phyloP scores from a whole-genome alignment of 108 stramenopile species.

The Cyclotella atomus region DNA sequence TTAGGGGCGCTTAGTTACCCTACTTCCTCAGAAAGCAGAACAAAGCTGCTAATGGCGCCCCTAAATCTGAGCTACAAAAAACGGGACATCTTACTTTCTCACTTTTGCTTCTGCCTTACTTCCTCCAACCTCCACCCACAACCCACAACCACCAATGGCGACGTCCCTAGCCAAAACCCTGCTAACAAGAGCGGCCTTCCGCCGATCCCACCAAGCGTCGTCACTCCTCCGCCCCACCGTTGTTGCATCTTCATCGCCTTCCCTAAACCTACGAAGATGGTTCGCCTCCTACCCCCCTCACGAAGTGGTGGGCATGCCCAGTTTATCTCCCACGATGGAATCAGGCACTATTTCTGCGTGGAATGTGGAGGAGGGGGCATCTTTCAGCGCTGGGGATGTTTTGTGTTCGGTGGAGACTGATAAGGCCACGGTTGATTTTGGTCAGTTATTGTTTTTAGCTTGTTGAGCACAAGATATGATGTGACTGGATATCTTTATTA shows the following conservation, averaged over 20 bases:
- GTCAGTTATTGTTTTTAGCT: constrained; percentile 10
- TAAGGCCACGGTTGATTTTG: constrained; percentile 97
- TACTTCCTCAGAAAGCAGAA: too few relatives aligned
- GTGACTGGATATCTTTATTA: background rate
- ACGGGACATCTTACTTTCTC: too few relatives aligned
- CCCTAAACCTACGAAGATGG: constrained; percentile 30
- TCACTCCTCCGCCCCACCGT: background rate
- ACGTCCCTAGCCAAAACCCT: constrained; percentile 22
- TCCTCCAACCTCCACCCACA: background rate
- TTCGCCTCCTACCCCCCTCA: constrained; percentile 83
- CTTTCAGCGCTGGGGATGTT: constrained; percentile 89
- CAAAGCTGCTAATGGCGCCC: too few relatives aligned
- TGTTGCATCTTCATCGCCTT: background rate
- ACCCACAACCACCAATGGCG: constrained; percentile 12
- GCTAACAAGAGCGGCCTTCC: constrained; percentile 29
- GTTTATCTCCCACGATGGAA: constrained; percentile 97
- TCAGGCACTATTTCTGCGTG: constrained; percentile 88
- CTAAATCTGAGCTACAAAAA: too few relatives aligned
- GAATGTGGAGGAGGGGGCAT: constrained; percentile 84
- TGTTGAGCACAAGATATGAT: background rate
- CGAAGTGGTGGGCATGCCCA: constrained; percentile 93
- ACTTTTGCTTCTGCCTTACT: background rate
- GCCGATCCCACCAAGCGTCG: constrained; percentile 7
- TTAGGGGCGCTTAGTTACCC: too few relatives aligned
- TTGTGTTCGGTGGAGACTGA: constrained; percentile 97